A percentile compares a stretch with the other conserved stretches of the same genome.
These are phyloP conservation scores for Arctium minus DNA, from an alignment of 129 eudicot genomes.

Conservation along the genomic window DNA sequence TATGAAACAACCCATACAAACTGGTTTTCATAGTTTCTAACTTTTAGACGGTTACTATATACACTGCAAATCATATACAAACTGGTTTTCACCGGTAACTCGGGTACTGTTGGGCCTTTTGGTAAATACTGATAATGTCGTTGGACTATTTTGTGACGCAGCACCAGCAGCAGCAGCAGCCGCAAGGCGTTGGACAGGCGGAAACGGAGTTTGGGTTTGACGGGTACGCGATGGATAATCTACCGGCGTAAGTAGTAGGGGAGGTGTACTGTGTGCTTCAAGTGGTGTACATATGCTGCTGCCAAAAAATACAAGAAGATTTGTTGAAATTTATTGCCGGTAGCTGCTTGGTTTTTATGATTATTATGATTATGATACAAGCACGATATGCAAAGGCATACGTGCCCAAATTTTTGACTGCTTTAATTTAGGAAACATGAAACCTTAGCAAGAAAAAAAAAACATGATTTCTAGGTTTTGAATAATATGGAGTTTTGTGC, in stretches of 20 bases:
- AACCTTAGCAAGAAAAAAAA: not conserved
- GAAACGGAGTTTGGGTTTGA: conserved; percentile 66
- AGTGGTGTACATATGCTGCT: conserved; percentile 5
- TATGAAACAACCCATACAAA: no score
- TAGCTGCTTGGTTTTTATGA: not conserved
- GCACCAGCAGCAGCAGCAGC: conserved; percentile 53
- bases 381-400: not conserved
- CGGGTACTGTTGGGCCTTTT: not conserved
- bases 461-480: not conserved
- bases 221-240: conserved; percentile 73
- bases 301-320: not conserved
- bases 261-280: conserved; percentile 5
- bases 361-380: not conserved
- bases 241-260: conserved; percentile 46
- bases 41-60: no score
- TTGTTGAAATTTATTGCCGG: not conserved
- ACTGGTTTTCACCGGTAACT: no score
- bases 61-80: no score
- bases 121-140: not conserved
- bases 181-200: conserved; percentile 57
- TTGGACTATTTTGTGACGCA: conserved; percentile 7
- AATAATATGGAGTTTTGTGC: not conserved
- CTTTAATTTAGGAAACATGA: conserved; percentile 17
- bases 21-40: no score
- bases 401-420: conserved; percentile 15